Conservation (phyloP, 1,284 basidiomycete species). For the Chiua sp. region DNA sequence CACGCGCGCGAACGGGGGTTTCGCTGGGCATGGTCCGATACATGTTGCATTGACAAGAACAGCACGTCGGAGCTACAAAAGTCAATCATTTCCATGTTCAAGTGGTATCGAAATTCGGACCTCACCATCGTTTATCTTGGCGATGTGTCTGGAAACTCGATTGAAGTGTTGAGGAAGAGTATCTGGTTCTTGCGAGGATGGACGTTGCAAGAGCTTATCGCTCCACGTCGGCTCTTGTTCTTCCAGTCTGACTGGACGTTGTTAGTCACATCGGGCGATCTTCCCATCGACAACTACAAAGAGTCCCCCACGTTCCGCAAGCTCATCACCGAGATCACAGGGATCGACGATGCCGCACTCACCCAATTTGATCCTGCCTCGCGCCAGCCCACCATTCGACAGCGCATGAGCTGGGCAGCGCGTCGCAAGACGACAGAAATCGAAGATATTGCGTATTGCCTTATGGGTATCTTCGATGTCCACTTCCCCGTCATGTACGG, state of each 20-base stretch:
- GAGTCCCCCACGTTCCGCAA: slow-evolving; percentile 17
- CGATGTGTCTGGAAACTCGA: slow-evolving; percentile 18
- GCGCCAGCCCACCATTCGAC: slow-evolving; percentile 15
- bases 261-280: slow-evolving; percentile 16
- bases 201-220: slow-evolving; percentile 32
- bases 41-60: slow-evolving; percentile 30
- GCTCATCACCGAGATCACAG: slow-evolving; percentile 23
- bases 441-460: slow-evolving; percentile 26
- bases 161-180: slow-evolving; percentile 20
- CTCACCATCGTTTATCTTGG: slow-evolving; percentile 28
- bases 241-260: slow-evolving; percentile 27
- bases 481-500: slow-evolving; percentile 32
- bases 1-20: slow-evolving; percentile 23
- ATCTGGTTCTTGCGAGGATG: slow-evolving; percentile 29
- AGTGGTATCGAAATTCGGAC: slow-evolving; percentile 27
- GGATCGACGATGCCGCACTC: slow-evolving; percentile 21
- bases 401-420: slow-evolving; percentile 33
- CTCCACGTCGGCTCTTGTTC: slow-evolving; percentile 22
- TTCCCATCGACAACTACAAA: slow-evolving; percentile 26
- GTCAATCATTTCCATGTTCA: slow-evolving; percentile 33
- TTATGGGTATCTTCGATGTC: slow-evolving; percentile 31
- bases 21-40: slow-evolving; percentile 29
- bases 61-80: slow-evolving; percentile 32
- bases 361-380: slow-evolving; percentile 26
- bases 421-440: slow-evolving; percentile 28